Conservation (phyloP, 2,329 filamentous ascomycete genomes). For the Coniochaeta sp. region DNA sequence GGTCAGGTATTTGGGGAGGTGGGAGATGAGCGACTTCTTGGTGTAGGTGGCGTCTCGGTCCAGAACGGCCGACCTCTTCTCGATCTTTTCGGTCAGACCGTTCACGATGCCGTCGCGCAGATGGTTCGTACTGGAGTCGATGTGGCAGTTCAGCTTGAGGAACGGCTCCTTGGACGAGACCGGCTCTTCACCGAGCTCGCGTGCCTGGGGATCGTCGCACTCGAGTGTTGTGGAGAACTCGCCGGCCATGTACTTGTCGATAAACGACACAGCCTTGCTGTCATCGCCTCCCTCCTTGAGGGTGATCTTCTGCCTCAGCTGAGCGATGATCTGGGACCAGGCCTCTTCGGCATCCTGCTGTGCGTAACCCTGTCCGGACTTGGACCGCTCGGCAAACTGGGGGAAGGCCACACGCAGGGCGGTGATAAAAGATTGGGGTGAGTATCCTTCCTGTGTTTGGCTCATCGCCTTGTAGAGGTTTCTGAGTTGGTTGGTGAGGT, state of each 20-base stretch:
- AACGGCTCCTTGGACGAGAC: constrained; percentile 66
- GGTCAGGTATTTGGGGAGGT: constrained; percentile 88
- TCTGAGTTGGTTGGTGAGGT: constrained; percentile 70
- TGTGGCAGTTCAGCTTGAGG: constrained; percentile 93
- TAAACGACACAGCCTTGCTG: constrained; percentile 57
- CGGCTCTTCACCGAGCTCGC: constrained; percentile 65
- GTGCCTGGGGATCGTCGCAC: constrained; percentile 75
- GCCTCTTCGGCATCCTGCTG: constrained; percentile 98
- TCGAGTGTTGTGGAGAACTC: constrained; percentile 70
- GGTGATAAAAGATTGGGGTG: constrained; percentile 74
- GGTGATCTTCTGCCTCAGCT: constrained; percentile 71
- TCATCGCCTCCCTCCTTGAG: constrained; percentile 44
- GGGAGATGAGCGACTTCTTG: constrained; percentile 82
- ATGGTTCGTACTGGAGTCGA: constrained; percentile 80
- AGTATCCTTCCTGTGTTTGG: constrained; percentile 79
- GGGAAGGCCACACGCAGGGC: constrained; percentile 74
- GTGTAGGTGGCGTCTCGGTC: constrained; percentile 78
- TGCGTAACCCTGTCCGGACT: constrained; percentile 77
- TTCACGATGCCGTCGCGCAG: constrained; percentile 80
- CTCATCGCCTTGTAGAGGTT: constrained; percentile 86
- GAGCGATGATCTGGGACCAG: constrained; percentile 89
- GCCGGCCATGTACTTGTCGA: constrained; percentile 87
- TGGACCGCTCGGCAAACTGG: constrained; percentile 86
- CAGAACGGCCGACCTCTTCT: constrained; percentile 77
- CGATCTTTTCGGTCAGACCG: constrained; percentile 70